phyloP scores from a whole-genome alignment of 2,329 filamentous ascomycete genomes.

The Colletotrichum sp. region DNA sequence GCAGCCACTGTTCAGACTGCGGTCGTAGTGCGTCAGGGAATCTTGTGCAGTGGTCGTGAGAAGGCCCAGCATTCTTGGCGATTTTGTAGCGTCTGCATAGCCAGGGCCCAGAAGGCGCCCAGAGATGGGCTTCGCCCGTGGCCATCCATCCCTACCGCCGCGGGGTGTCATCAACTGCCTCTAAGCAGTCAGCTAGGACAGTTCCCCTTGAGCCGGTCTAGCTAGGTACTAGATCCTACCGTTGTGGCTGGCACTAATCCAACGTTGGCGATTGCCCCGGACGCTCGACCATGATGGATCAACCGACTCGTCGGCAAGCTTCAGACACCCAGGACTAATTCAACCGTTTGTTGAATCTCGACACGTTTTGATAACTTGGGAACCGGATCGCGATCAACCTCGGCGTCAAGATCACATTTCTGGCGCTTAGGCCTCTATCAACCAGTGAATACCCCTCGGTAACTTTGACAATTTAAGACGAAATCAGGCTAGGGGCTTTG shows the following conservation, averaged over 20 bases:
- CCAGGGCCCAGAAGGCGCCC: not conserved
- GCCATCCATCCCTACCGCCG: not conserved
- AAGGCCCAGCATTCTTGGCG: not conserved
- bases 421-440: not conserved
- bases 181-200: not conserved
- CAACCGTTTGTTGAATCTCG: not conserved
- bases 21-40: not conserved
- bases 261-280: not conserved
- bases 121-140: not conserved
- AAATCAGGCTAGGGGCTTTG: not conserved
- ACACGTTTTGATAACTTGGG: not conserved
- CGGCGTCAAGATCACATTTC: not conserved
- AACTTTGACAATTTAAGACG: not conserved
- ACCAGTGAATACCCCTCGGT: not conserved
- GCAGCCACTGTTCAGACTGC: not conserved
- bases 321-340: not conserved
- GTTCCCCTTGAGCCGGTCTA: not conserved
- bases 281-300: not conserved
- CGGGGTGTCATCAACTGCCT: not conserved
- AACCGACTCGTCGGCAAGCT: not conserved
- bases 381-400: not conserved
- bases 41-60: not conserved
- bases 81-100: not conserved
- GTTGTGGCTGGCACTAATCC: not conserved
- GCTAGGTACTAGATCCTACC: not conserved